These are phyloP conservation scores for Cercospora berteroae DNA, from an alignment of 2,329 filamentous ascomycete species.

Conservation along the genomic window DNA sequence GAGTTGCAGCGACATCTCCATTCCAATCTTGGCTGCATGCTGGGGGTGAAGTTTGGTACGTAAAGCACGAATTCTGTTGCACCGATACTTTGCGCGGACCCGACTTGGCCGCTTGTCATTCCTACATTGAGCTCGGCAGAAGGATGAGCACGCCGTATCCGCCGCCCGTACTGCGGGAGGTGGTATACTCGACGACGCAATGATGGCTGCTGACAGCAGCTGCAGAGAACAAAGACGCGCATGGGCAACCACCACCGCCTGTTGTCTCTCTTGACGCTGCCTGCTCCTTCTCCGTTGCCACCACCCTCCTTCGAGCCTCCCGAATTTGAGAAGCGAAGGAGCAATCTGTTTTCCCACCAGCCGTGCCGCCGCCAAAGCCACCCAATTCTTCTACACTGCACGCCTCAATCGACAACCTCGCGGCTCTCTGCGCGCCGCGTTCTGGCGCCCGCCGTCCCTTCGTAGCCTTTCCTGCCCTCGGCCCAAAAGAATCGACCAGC, in stretches of 20 bases:
- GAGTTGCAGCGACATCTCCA: not conserved
- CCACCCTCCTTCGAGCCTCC: not conserved
- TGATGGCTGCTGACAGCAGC: not conserved
- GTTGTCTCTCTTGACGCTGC: not conserved
- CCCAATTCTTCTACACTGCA: slow-evolving; percentile 6
- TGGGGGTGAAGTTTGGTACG: not conserved
- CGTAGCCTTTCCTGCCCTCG: slow-evolving; percentile 1
- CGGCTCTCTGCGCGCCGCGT: slow-evolving; percentile 1
- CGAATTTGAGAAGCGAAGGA: not conserved
- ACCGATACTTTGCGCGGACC: not conserved
- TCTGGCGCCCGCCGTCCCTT: slow-evolving; percentile 8
- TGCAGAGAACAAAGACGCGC: not conserved
- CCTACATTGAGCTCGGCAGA: not conserved
- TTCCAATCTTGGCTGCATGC: not conserved
- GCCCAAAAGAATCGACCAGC: not conserved
- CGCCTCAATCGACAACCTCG: not conserved
- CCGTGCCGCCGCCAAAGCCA: not conserved
- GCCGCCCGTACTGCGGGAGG: not conserved
- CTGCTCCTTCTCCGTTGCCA: not conserved
- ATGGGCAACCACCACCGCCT: not conserved
- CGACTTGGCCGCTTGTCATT: slow-evolving; percentile 11
- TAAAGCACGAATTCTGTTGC: not conserved
- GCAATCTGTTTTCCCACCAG: slow-evolving; percentile 1
- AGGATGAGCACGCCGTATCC: not conserved
- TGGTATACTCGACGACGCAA: not conserved